Conservation (phyloP, 495 filamentous ascomycete species). For the Neurospora discreta region DNA sequence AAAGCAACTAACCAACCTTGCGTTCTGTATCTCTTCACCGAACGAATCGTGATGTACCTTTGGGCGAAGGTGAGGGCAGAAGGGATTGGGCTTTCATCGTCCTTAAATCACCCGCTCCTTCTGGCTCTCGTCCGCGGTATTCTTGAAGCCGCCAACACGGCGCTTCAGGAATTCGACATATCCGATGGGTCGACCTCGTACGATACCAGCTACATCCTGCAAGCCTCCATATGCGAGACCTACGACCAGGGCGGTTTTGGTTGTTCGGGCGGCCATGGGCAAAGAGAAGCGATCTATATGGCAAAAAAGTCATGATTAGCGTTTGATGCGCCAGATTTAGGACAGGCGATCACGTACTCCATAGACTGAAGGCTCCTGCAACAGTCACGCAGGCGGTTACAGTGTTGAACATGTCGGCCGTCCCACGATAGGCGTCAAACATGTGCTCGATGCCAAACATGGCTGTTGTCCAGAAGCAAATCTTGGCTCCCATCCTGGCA, state of each 20-base stretch:
- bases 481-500: conserved; percentile 57
- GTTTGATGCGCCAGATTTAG: not conserved
- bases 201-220: conserved; percentile 46
- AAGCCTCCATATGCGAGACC: conserved; percentile 71
- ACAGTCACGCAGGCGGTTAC: conserved; percentile 70
- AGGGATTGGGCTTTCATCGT: not conserved
- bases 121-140: conserved; percentile 51
- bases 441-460: conserved; percentile 74
- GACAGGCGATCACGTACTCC: conserved; percentile 47
- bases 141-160: conserved; percentile 5
- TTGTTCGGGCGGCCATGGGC: conserved; percentile 70
- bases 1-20: not conserved
- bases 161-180: conserved; percentile 58
- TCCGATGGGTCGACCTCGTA: conserved; percentile 55
- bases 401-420: conserved; percentile 62
- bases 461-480: conserved; percentile 52
- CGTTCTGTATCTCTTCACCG: not conserved
- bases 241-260: conserved; percentile 64
- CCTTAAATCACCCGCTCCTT: conserved; percentile 48
- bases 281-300: conserved; percentile 66
- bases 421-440: conserved; percentile 64
- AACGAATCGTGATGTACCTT: not conserved
- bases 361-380: conserved; percentile 75
- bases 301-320: conserved; percentile 6
- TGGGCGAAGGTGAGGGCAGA: not conserved